Percentiles rank a stretch among this genome's conserved stretches.
Conservation (phyloP, 73 alveolate genomes). For the Tetrahymena borealis region DNA sequence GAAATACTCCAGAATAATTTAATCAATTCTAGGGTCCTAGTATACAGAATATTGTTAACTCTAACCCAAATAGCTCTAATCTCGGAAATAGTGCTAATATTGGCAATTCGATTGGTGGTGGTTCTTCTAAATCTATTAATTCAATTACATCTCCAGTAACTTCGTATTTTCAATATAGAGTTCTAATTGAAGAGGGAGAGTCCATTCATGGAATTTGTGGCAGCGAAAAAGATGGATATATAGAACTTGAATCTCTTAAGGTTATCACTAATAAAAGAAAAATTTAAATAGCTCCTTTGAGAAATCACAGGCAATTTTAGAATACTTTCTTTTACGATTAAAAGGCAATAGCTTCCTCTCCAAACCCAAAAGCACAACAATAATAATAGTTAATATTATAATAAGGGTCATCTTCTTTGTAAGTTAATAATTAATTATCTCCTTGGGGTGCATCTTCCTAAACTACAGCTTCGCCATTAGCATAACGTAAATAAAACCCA, state of each 20-base stretch:
- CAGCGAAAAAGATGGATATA: not conserved
- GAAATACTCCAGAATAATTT: not conserved
- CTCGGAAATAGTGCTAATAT: not conserved
- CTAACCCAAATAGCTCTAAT: not conserved
- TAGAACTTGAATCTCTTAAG: not conserved
- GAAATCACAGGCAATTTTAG: not conserved
- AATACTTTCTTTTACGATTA: not conserved
- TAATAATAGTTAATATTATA: no score
- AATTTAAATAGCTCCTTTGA: not conserved
- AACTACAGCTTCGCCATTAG: not conserved
- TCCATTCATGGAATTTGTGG: not conserved
- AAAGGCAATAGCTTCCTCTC: not conserved
- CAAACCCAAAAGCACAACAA: not conserved
- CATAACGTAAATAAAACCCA: not conserved
- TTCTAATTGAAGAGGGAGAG: not conserved
- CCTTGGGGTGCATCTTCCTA: not conserved
- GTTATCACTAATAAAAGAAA: not conserved
- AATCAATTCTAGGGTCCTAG: not conserved
- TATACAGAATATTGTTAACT: not conserved
- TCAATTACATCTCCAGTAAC: not conserved
- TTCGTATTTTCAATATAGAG: not conserved
- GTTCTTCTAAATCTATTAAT: not conserved
- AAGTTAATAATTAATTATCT: not conserved
- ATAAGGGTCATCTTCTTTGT: no score
- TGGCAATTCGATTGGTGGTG: not conserved